phyloP scores from a whole-genome alignment of 495 filamentous ascomycete genomes.

The Talaromyces adpressus region DNA sequence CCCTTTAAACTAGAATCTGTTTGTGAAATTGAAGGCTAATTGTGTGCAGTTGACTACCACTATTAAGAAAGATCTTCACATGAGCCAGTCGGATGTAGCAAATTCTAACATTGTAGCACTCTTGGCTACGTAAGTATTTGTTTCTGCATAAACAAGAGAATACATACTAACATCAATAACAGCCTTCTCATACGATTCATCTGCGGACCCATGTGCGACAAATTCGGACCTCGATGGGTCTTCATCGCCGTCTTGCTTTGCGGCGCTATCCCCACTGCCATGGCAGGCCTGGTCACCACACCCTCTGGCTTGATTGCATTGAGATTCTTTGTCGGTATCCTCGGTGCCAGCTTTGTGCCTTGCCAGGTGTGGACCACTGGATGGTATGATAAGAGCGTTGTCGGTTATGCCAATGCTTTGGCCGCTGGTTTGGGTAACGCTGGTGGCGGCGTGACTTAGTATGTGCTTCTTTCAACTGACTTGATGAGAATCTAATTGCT shows the following conservation, averaged over 20 bases:
- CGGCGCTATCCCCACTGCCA: conserved; percentile 75
- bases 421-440: conserved; percentile 85
- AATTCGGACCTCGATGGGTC: conserved; percentile 72
- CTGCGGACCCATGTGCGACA: conserved; percentile 79
- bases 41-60: conserved; percentile 56
- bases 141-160: neutral
- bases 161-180: neutral
- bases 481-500: neutral
- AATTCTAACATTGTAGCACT: conserved; percentile 93
- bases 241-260: conserved; percentile 69
- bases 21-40: neutral
- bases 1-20: neutral
- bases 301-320: conserved; percentile 66
- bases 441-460: conserved; percentile 77
- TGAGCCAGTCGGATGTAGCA: conserved; percentile 64
- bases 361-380: conserved; percentile 96
- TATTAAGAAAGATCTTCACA: conserved; percentile 68
- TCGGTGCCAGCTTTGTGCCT: conserved; percentile 86
- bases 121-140: conserved; percentile 61
- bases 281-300: conserved; percentile 68
- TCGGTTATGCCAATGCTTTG: conserved; percentile 84
- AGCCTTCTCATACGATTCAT: conserved; percentile 76
- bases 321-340: conserved; percentile 89
- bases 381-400: conserved; percentile 93
- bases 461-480: conserved; percentile 7